phyloP scores from a whole-genome alignment of 345 rosid genomes.

The Dimocarpus longan region DNA sequence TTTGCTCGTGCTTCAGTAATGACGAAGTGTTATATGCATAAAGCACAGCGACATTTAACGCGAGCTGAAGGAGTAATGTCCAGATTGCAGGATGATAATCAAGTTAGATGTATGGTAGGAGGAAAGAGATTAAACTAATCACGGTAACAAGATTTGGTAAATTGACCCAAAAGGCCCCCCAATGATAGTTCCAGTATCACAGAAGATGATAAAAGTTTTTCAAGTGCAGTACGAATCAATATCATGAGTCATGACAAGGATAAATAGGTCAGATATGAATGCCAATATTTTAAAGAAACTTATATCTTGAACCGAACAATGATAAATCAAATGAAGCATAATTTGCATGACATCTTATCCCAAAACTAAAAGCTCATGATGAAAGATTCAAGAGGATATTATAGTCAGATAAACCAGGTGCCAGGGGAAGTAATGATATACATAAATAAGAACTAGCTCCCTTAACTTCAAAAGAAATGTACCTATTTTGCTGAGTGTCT shows the following conservation, averaged over 20 bases:
- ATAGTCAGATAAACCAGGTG: not conserved
- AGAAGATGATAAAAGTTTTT: not conserved
- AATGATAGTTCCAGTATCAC: not conserved
- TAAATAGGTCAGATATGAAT: not conserved
- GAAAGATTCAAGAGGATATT: not conserved
- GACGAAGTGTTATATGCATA: not conserved
- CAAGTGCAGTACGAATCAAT: not conserved
- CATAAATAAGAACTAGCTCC: not conserved
- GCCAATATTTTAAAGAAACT: not conserved
- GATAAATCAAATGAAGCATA: not conserved
- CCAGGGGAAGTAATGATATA: not conserved
- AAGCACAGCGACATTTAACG: not conserved
- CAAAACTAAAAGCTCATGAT: not conserved
- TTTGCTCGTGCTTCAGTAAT: not conserved
- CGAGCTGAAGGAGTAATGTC: no score
- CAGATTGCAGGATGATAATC: not conserved
- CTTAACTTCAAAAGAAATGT: conserved; percentile 5
- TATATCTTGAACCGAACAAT: not conserved
- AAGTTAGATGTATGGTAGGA: not conserved
- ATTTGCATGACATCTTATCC: not conserved
- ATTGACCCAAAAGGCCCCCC: no score
- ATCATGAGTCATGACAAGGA: no score
- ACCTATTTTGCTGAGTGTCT: conserved; percentile 61
- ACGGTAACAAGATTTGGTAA: not conserved
- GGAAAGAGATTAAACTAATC: not conserved